phyloP scores from a whole-genome alignment of 352 stramenopile species.

The Stephanocyclus meneghinianus region DNA sequence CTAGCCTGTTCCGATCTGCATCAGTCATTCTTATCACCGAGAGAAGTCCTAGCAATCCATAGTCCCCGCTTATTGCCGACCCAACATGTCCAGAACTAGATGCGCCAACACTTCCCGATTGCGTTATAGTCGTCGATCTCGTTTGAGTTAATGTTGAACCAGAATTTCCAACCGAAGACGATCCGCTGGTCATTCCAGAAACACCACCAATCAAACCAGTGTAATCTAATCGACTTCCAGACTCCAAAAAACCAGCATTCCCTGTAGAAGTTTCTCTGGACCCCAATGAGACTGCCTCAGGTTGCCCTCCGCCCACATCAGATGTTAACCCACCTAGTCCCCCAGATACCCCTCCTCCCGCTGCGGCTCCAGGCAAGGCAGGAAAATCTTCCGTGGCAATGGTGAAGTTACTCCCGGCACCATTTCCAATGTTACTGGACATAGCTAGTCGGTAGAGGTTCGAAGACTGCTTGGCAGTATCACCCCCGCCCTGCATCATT shows the following conservation, averaged over 20 bases:
- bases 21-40: slow-evolving; percentile 89
- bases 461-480: slow-evolving; percentile 28
- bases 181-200: slow-evolving; percentile 12
- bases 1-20: slow-evolving; percentile 85
- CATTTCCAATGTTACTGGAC: slow-evolving; percentile 54
- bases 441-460: slow-evolving; percentile 79
- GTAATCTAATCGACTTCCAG: slow-evolving; percentile 52
- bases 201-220: slow-evolving; percentile 48
- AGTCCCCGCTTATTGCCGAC: slow-evolving; percentile 76
- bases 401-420: slow-evolving; percentile 62
- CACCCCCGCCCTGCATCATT: slow-evolving; percentile 54
- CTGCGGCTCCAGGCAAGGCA: slow-evolving; percentile 51
- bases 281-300: slow-evolving; percentile 1
- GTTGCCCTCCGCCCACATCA: background rate
- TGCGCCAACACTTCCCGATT: slow-evolving; percentile 24
- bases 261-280: slow-evolving; percentile 13
- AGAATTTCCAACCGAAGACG: slow-evolving; percentile 14
- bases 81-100: slow-evolving; percentile 47
- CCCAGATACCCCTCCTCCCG: slow-evolving; percentile 13
- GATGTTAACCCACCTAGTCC: slow-evolving; percentile 14
- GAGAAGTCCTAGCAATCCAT: slow-evolving; percentile 85
- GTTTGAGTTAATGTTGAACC: slow-evolving; percentile 30
- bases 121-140: slow-evolving; percentile 33
- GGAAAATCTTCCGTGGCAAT: slow-evolving; percentile 80
- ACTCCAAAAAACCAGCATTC: slow-evolving; percentile 33